A percentile compares a stretch with the other conserved stretches of the same genome.
phyloP scores from a whole-genome alignment of 2,329 filamentous ascomycete species.

The Drechslerella dactyloides region DNA sequence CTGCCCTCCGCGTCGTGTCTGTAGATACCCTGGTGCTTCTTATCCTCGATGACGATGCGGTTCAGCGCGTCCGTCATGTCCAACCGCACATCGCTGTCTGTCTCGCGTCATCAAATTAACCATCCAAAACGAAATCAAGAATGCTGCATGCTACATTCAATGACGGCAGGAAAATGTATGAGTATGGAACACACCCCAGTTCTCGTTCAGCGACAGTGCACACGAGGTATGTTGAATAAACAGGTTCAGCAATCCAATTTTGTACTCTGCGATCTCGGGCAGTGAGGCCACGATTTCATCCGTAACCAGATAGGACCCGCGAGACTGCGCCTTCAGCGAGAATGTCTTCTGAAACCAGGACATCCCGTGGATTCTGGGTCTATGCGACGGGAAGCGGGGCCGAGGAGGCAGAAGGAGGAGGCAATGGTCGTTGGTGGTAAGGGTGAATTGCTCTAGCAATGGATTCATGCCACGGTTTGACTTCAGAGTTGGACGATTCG shows the following conservation, averaged over 20 bases:
- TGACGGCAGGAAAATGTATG: too few relatives aligned
- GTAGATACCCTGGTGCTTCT: constrained; percentile 76
- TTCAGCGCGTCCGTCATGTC: constrained; percentile 97
- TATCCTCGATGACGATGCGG: constrained; percentile 82
- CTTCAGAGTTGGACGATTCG: background rate
- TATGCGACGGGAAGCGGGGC: background rate
- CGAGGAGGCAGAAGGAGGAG: background rate
- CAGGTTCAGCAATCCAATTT: constrained; percentile 82
- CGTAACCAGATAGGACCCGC: constrained; percentile 90
- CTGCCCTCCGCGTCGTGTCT: constrained; percentile 83
- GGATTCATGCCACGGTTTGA: constrained; percentile 12
- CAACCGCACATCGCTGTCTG: constrained; percentile 72
- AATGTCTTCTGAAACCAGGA: constrained; percentile 86
- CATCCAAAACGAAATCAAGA: background rate
- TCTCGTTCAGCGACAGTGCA: constrained; percentile 90
- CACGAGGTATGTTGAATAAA: constrained; percentile 97
- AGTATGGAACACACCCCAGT: constrained; percentile 69
- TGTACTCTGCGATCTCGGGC: constrained; percentile 82
- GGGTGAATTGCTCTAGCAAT: constrained; percentile 4
- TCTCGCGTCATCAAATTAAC: background rate
- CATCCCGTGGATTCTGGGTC: constrained; percentile 59
- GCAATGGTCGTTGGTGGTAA: constrained; percentile 16
- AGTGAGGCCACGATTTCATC: constrained; percentile 73
- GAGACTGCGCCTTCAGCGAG: constrained; percentile 74
- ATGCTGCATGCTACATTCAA: too few relatives aligned